A percentile compares a stretch with the other conserved stretches of the same genome.
These are phyloP conservation scores for Sporobolomyces pararoseus DNA, from an alignment of 768 basidiomycete species.

Conservation along the genomic window DNA sequence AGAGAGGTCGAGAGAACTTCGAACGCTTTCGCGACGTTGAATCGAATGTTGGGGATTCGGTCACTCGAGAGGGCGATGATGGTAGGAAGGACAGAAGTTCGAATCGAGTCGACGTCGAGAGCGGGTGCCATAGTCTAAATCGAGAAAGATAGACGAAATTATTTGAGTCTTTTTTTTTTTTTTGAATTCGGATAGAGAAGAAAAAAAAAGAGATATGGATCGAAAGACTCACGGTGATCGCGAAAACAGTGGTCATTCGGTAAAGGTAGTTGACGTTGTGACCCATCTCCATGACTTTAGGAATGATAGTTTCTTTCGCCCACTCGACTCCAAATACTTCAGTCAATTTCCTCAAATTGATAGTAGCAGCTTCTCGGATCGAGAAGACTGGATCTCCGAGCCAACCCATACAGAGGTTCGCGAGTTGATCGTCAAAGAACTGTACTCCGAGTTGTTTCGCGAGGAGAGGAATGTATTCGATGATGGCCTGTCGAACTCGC, in stretches of 20 bases:
- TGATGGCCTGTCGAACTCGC: conserved; percentile 98
- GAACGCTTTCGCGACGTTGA: conserved; percentile 93
- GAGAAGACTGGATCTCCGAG: conserved; percentile 96
- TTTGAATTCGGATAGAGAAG: too few relatives aligned
- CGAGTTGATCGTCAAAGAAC: conserved; percentile 97
- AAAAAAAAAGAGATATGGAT: background rate
- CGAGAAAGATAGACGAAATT: background rate
- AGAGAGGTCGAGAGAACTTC: conserved; percentile 79
- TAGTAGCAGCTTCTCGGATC: conserved; percentile 95
- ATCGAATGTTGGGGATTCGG: conserved; percentile 97
- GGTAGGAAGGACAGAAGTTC: conserved; percentile 75
- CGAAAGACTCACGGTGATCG: conserved; percentile 71
- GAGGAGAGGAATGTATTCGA: conserved; percentile 96
- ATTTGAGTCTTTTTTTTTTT: too few relatives aligned
- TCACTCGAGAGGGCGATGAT: conserved; percentile 78
- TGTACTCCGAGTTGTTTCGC: conserved; percentile 94
- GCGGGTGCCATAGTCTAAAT: conserved; percentile 88
- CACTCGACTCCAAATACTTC: conserved; percentile 99
- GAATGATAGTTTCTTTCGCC: conserved; percentile 88
- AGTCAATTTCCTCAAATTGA: conserved; percentile 92
- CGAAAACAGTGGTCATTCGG: conserved; percentile 98
- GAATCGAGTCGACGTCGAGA: conserved; percentile 75
- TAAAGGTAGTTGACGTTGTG: conserved; percentile 94
- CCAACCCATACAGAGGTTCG: conserved; percentile 98
- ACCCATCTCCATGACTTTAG: conserved; percentile 96